Conservation (phyloP, 345 rosid species). For the Acer campestre region DNA sequence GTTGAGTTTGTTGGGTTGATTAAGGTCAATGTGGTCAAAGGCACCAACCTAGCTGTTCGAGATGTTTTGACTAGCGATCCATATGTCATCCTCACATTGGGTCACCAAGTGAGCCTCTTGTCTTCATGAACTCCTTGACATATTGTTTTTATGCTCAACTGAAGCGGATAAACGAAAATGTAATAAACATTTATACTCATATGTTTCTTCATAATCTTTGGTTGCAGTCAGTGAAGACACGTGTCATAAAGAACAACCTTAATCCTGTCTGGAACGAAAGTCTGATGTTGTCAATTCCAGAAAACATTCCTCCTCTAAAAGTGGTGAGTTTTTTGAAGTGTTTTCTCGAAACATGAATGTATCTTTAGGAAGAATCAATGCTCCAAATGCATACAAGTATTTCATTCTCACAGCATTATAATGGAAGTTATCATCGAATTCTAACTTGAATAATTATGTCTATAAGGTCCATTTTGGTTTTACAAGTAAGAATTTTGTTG, state of each 20-base stretch:
- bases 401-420: too few species aligned
- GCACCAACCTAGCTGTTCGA: constrained; percentile 89
- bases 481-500: constrained; percentile 13
- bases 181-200: neutral
- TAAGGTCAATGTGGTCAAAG: constrained; percentile 93
- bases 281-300: constrained; percentile 93
- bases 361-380: neutral
- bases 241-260: constrained; percentile 91
- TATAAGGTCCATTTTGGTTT: constrained; percentile 3
- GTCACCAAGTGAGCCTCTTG: constrained; percentile 72
- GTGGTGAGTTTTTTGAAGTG: constrained; percentile 52
- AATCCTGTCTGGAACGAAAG: constrained; percentile 99
- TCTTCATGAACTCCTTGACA: constrained; percentile 5
- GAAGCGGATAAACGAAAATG: constrained; percentile 2
- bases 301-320: constrained; percentile 82
- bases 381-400: neutral
- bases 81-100: constrained; percentile 83
- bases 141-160: constrained; percentile 4
- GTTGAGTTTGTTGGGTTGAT: constrained; percentile 94
- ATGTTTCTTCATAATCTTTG: constrained; percentile 8
- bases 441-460: neutral
- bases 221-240: constrained; percentile 82
- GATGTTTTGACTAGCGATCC: constrained; percentile 94
- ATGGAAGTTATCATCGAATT: too few species aligned
- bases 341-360: neutral